Evolutionary conservation across 108 stramenopile genomes (phyloP).

Genomic region (Seminavis robusta): DNA sequence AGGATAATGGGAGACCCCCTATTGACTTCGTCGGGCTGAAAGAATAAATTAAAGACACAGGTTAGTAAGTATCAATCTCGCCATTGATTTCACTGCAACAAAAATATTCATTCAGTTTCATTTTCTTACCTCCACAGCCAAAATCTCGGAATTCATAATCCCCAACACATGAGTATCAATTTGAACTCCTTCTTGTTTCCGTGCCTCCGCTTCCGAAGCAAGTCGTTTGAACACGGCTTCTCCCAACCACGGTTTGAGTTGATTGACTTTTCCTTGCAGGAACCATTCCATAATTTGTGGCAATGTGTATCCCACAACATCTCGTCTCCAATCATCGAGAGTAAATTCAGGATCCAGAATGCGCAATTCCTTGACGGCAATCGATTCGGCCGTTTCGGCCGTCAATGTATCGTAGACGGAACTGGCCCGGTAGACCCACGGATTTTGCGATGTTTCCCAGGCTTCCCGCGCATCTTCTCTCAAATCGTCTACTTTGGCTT

Average conservation of each 20-base stretch:
- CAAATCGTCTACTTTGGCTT: conserved; percentile 67
- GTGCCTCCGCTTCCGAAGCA: conserved; percentile 80
- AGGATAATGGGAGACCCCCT: conserved; percentile 90
- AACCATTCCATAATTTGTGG: conserved; percentile 91
- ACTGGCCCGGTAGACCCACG: conserved; percentile 95
- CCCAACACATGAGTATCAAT: conserved; percentile 93
- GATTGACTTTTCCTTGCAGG: conserved; percentile 80
- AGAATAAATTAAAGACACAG: neutral
- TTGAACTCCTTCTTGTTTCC: conserved; percentile 89
- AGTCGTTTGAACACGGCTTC: conserved; percentile 88
- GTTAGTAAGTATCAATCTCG: neutral
- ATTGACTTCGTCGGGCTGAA: conserved; percentile 67
- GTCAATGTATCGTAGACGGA: conserved; percentile 95
- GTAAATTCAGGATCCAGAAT: conserved; percentile 94
- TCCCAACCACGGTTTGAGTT: conserved; percentile 85
- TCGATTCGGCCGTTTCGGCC: conserved; percentile 91
- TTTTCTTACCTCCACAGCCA: conserved; percentile 76
- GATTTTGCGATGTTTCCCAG: conserved; percentile 99
- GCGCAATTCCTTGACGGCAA: conserved; percentile 87
- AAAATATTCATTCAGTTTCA: too few relatives aligned
- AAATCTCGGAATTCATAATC: conserved; percentile 92
- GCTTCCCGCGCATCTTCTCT: conserved; percentile 88
- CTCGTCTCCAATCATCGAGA: conserved; percentile 84
- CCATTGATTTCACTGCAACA: neutral
- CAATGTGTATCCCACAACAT: conserved; percentile 85